Conservation (phyloP, 75 land plant species). For the Pseudotsuga menziesii region DNA sequence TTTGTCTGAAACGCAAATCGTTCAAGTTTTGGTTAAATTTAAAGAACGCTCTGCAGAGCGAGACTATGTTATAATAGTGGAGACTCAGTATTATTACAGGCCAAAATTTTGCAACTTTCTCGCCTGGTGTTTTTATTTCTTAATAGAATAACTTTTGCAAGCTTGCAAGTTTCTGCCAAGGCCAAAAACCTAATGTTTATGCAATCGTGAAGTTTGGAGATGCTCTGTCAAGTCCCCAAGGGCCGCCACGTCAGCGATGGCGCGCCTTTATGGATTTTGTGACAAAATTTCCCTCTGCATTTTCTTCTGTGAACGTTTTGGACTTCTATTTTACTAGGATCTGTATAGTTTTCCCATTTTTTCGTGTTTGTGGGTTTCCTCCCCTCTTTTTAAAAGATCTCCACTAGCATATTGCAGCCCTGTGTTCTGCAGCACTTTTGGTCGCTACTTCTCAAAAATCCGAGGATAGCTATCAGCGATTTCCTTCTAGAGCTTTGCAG, state of each 20-base stretch:
- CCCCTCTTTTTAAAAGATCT: background rate
- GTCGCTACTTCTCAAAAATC: background rate
- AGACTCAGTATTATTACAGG: background rate
- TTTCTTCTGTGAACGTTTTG: too few relatives aligned
- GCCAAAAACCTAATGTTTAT: too few relatives aligned
- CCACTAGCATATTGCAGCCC: background rate
- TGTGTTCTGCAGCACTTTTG: too few relatives aligned
- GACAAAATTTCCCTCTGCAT: background rate
- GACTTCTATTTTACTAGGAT: background rate
- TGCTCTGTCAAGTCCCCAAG: background rate
- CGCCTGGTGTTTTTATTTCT: background rate
- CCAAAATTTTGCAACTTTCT: background rate
- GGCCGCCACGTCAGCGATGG: background rate
- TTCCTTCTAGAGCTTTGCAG: background rate
- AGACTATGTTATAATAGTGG: background rate
- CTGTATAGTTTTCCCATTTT: background rate
- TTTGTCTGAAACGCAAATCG: background rate
- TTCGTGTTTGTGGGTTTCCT: background rate
- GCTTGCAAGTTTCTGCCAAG: too few relatives aligned
- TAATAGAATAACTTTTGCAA: background rate
- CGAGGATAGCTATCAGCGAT: background rate
- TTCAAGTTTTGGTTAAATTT: background rate
- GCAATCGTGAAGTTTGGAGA: too few relatives aligned
- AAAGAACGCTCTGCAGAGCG: background rate
- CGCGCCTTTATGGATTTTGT: background rate